These are phyloP conservation scores for Mortierella sp. DNA, from an alignment of 371 early-diverging fungal species.

Conservation along the genomic window DNA sequence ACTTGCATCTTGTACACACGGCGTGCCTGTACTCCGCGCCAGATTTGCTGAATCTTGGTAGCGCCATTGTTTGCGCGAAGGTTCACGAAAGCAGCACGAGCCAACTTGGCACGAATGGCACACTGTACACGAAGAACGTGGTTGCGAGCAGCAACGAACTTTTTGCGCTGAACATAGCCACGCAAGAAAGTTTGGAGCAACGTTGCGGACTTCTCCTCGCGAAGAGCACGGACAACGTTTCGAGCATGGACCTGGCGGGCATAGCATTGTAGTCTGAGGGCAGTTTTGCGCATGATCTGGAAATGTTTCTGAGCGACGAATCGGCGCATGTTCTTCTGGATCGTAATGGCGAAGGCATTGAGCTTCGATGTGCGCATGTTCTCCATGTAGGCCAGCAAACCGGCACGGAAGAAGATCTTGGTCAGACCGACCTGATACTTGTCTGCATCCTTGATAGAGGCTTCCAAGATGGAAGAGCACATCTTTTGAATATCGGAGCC, in stretches of 20 bases:
- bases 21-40: constrained; percentile 73
- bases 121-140: constrained; percentile 59
- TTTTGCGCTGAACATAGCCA: constrained; percentile 71
- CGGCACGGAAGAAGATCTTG: constrained; percentile 99
- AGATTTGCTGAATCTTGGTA: constrained; percentile 75
- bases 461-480: constrained; percentile 74
- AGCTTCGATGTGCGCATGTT: constrained; percentile 87
- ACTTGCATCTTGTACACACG: constrained; percentile 61
- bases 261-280: constrained; percentile 68
- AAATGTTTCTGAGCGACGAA: constrained; percentile 78
- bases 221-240: constrained; percentile 59
- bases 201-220: constrained; percentile 80
- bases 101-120: constrained; percentile 67
- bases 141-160: constrained; percentile 50
- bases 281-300: constrained; percentile 65
- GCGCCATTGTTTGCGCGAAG: constrained; percentile 78
- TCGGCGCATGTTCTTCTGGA: constrained; percentile 91
- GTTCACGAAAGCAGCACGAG: constrained; percentile 61
- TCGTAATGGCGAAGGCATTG: constrained; percentile 80
- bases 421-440: constrained; percentile 97
- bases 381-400: constrained; percentile 92
- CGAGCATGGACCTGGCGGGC: constrained; percentile 75
- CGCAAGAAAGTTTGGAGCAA: constrained; percentile 80
- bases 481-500: constrained; percentile 66
- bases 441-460: constrained; percentile 77